Evolutionary conservation across 2,329 filamentous ascomycete species (phyloP).

Genomic region (Pseudocercospora pini-densiflorae): DNA sequence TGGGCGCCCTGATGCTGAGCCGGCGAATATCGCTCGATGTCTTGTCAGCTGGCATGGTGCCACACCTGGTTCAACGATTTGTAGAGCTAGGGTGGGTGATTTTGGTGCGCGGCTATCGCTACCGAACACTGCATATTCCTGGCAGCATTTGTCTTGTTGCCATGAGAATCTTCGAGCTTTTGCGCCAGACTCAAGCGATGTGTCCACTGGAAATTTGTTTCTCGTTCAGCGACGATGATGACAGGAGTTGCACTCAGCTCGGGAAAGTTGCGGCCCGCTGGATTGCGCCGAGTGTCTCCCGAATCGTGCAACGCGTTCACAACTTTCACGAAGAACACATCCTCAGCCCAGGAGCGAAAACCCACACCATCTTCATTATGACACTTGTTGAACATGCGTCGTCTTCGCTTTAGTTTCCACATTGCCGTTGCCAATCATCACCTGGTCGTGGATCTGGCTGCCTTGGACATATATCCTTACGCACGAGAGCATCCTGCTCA

Average conservation of each 20-base stretch:
- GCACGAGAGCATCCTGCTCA: background rate
- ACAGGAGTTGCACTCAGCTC: background rate
- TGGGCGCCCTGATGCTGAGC: slow-evolving; percentile 28
- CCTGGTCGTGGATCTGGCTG: background rate
- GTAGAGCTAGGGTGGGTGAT: background rate
- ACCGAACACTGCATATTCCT: background rate
- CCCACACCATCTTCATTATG: too few species aligned
- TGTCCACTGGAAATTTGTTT: background rate
- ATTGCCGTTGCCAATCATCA: background rate
- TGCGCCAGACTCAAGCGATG: background rate
- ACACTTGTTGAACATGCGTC: background rate
- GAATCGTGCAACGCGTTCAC: background rate
- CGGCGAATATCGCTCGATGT: background rate
- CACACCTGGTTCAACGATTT: background rate
- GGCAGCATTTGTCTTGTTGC: background rate
- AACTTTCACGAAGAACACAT: background rate
- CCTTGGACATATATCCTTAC: background rate
- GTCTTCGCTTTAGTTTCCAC: background rate
- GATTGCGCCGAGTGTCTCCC: background rate
- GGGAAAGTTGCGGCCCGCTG: background rate
- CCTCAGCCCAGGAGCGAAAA: background rate
- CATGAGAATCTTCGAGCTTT: background rate
- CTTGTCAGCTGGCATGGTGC: slow-evolving; percentile 8
- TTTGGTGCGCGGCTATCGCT: background rate
- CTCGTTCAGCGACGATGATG: background rate